phyloP scores from a whole-genome alignment of 306 rosid genomes.

The Casuarina equisetifolia region DNA sequence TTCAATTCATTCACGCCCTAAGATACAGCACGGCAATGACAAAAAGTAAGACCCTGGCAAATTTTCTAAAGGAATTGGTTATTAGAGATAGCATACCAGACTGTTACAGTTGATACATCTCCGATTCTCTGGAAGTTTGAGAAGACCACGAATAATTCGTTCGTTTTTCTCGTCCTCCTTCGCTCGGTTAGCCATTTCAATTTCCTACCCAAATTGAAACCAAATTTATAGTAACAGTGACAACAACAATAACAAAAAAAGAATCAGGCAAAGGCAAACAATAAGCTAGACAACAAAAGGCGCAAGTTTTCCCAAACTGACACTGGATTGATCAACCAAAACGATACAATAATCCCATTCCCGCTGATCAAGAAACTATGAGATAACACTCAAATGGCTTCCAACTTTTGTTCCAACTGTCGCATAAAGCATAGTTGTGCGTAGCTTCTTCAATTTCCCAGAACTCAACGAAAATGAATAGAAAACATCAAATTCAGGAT shows the following conservation, averaged over 20 bases:
- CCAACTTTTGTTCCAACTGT: background rate
- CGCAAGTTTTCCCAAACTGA: background rate
- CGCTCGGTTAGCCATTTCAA: constrained; percentile 66
- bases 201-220: constrained; percentile 36
- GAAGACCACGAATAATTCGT: constrained; percentile 82
- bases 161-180: constrained; percentile 92
- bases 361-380: background rate
- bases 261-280: background rate
- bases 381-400: background rate
- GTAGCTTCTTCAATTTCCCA: constrained; percentile 4
- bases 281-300: background rate
- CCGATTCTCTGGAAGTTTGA: constrained; percentile 72
- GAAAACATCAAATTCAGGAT: background rate
- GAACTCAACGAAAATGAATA: background rate
- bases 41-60: constrained; percentile 2
- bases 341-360: background rate
- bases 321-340: background rate
- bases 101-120: constrained; percentile 93
- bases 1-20: constrained; percentile 16
- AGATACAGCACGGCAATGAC: background rate
- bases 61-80: background rate
- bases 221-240: constrained; percentile 25
- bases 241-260: constrained; percentile 13
- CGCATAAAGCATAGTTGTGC: background rate
- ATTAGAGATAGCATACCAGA: constrained; percentile 49